phyloP scores from a whole-genome alignment of 2,329 filamentous ascomycete genomes.

The Zopfia rhizophila region DNA sequence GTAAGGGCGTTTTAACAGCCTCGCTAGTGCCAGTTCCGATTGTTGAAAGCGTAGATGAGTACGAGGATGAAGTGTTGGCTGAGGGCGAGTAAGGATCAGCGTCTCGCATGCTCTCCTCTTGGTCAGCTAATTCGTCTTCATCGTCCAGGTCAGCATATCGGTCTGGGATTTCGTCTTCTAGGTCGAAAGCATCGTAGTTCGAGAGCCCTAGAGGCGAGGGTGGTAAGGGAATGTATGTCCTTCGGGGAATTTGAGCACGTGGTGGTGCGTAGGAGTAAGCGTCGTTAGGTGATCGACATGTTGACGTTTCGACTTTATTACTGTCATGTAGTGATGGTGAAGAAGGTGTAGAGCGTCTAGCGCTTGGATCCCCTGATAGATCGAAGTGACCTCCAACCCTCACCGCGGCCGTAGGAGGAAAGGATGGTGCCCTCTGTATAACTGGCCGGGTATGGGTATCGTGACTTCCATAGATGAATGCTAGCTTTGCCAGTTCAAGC shows the following conservation, averaged over 20 bases:
- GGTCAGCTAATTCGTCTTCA: conserved; percentile 30
- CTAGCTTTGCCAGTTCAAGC: conserved; percentile 42
- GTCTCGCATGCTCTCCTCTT: conserved; percentile 15
- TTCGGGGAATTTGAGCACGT: conserved; percentile 26
- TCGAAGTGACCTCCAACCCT: conserved; percentile 13
- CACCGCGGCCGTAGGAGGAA: conserved; percentile 26
- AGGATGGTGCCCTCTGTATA: conserved; percentile 19
- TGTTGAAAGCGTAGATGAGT: conserved; percentile 12
- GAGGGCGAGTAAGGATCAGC: conserved; percentile 25
- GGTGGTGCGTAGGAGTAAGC: conserved; percentile 38
- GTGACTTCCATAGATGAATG: conserved; percentile 42
- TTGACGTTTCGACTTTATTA: conserved; percentile 12
- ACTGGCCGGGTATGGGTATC: conserved; percentile 45
- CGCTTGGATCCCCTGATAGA: conserved; percentile 19
- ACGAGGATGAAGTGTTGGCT: conserved; percentile 21
- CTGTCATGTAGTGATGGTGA: conserved; percentile 4
- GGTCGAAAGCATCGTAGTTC: conserved; percentile 57
- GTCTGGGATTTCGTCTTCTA: conserved; percentile 45
- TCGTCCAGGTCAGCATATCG: conserved; percentile 44
- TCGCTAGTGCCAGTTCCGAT: conserved; percentile 13
- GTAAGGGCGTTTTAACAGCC: conserved; percentile 17
- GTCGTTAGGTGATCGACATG: conserved; percentile 45
- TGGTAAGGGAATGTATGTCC: conserved; percentile 45
- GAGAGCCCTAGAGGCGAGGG: conserved; percentile 53
- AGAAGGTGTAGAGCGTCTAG: conserved; percentile 4